Evolutionary conservation across 2,329 filamentous ascomycete genomes (phyloP).

Genomic region (Pezicula neosporulosa): DNA sequence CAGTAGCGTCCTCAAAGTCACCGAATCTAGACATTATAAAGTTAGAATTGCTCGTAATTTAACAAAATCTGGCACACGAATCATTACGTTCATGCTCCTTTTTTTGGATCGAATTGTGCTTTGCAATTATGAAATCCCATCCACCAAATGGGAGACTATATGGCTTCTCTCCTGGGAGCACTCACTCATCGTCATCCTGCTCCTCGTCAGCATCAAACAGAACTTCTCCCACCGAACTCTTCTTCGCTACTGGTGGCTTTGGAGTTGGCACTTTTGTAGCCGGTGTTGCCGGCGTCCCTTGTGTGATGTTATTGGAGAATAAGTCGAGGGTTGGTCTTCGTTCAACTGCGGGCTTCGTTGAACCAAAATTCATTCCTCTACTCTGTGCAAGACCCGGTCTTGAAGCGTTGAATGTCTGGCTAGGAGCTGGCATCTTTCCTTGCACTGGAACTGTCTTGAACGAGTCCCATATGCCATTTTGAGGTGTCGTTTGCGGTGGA

Average conservation of each 20-base stretch:
- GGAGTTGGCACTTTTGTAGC: slow-evolving; percentile 5
- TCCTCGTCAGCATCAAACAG: slow-evolving; percentile 35
- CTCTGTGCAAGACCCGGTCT: background rate
- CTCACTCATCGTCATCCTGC: slow-evolving; percentile 52
- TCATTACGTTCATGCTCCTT: too few relatives aligned
- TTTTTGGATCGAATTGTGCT: too few relatives aligned
- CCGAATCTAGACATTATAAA: slow-evolving; percentile 40
- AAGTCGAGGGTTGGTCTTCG: slow-evolving; percentile 22
- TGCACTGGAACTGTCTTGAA: slow-evolving; percentile 16
- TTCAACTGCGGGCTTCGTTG: slow-evolving; percentile 12
- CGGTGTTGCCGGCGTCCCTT: background rate
- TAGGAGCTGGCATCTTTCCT: background rate
- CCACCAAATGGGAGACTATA: too few relatives aligned
- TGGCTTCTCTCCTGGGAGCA: too few relatives aligned
- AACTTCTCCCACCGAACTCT: slow-evolving; percentile 20
- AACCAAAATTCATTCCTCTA: background rate
- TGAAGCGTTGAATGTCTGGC: slow-evolving; percentile 1
- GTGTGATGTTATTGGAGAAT: slow-evolving; percentile 18
- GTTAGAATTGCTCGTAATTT: too few relatives aligned
- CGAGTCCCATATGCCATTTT: slow-evolving; percentile 26
- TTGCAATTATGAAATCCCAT: too few relatives aligned
- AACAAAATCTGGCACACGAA: too few relatives aligned
- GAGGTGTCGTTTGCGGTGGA: slow-evolving; percentile 6
- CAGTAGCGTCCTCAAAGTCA: slow-evolving; percentile 58
- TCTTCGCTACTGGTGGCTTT: slow-evolving; percentile 7